These are phyloP conservation scores for Fusarium globosum DNA, from an alignment of 2,329 filamentous ascomycete genomes.

Conservation along the genomic window DNA sequence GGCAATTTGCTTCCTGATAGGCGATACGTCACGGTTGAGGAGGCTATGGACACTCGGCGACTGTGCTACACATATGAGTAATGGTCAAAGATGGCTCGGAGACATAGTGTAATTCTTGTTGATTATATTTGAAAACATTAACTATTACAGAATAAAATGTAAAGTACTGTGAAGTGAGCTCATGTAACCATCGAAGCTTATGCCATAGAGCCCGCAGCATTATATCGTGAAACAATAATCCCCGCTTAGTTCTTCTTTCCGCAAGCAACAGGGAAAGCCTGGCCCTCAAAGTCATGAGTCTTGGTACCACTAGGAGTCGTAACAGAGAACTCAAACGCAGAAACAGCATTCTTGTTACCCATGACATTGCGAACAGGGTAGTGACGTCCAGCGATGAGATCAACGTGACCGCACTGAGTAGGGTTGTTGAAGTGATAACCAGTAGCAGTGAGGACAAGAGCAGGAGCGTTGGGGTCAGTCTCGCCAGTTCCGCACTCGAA, in stretches of 20 bases:
- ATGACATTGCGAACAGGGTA: slow-evolving; percentile 40
- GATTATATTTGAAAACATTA: not conserved
- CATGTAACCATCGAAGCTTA: not conserved
- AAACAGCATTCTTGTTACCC: slow-evolving; percentile 25
- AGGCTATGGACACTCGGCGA: not conserved
- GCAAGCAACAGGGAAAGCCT: not conserved
- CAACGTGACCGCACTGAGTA: slow-evolving; percentile 26
- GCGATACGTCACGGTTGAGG: not conserved
- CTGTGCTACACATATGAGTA: not conserved
- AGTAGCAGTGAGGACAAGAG: slow-evolving; percentile 12
- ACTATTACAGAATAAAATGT: not conserved
- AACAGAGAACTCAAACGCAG: not conserved
- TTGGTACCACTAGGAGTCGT: not conserved
- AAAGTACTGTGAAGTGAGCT: not conserved
- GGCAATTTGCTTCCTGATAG: not conserved
- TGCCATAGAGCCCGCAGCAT: not conserved
- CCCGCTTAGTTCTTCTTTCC: not conserved
- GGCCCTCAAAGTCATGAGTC: not conserved
- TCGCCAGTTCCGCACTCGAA: slow-evolving; percentile 27
- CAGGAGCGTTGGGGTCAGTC: slow-evolving; percentile 15
- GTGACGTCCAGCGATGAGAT: slow-evolving; percentile 21
- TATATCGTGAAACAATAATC: not conserved
- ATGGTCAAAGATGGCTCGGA: fast-evolving
- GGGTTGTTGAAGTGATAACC: slow-evolving; percentile 22
- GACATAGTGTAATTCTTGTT: no score